phyloP scores from a whole-genome alignment of 371 early-diverging fungal species.

The Mortierella sp. region DNA sequence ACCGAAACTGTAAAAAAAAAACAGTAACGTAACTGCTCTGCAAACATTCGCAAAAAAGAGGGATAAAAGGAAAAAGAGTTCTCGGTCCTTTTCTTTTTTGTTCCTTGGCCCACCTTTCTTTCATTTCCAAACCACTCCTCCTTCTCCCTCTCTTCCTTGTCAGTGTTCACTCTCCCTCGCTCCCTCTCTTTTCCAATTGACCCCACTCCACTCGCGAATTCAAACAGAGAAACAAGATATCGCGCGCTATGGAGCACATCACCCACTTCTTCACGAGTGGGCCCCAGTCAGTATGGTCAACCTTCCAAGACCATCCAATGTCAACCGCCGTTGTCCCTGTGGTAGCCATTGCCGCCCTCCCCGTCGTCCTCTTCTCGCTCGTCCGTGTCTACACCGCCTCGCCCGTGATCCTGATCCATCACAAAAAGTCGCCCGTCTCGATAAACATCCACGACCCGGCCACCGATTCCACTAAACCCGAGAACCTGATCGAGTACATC shows the following conservation, averaged over 20 bases:
- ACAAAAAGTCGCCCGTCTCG: constrained; percentile 14
- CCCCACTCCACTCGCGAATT: background rate
- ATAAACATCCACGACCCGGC: background rate
- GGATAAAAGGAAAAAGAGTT: background rate
- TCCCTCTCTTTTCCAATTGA: background rate
- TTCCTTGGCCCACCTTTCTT: background rate
- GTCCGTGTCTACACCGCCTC: background rate
- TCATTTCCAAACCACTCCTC: background rate
- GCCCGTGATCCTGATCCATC: constrained; percentile 12
- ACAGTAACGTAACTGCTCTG: too few species aligned
- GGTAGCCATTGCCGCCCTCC: background rate
- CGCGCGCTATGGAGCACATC: background rate
- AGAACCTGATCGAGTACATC: constrained; percentile 26
- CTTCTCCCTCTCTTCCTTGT: background rate
- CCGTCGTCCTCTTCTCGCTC: constrained; percentile 7
- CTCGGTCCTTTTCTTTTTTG: background rate
- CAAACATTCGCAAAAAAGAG: constrained; percentile 1
- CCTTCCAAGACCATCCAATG: background rate
- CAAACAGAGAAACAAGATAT: background rate
- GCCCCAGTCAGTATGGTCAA: background rate
- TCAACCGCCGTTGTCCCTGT: background rate
- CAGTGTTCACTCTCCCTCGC: background rate
- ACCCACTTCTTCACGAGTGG: background rate
- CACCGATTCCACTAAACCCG: constrained; percentile 1
- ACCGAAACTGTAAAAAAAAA: too few species aligned